Evolutionary conservation across 2,329 filamentous ascomycete species (phyloP), one percentile per base, ranked within the genome.

Genomic region (Hirsutella minnesotensis): DNA sequence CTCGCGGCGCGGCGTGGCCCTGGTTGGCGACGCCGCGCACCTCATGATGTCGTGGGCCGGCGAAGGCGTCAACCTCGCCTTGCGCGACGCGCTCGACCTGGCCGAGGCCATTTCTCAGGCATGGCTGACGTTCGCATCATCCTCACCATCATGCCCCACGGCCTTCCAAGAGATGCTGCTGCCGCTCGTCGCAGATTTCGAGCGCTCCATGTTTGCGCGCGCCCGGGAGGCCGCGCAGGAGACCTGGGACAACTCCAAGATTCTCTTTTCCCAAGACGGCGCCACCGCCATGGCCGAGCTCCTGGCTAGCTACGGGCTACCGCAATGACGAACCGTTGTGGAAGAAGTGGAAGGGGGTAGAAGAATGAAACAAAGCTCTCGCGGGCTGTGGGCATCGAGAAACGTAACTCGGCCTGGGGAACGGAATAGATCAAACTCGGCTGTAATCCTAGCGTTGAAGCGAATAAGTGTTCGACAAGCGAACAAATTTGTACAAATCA

Each of bases 11-110:
- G 68, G 70, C 3, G 58, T 68, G 3, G 72, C 74, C 0, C 54
- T 78, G 12, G 53, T 77, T 16, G 74, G 74, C 3, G 73, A 77
- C 49, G 70, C 73, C 1, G 73, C 72, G 8, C 73, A 77, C 52
- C 49, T 75, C 12, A 71, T 73, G 64, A 66, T 65, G 3, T 68
- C 69, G 0, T 69, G 66, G 44, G 66, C 65, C 0, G 73, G 74
- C 3, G 71, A 73, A 39, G 73, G 73, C 1, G 72, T 75, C 31
- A 77, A 77, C 47, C 50, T 67, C 3, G 71, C 66, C 0, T 68
- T 77, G 66, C 53, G 58, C 30, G 73, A 77, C 51, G 60, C 69
- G 0, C 49, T 72, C n/a, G 56, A 67, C 13, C 54, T 77, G 3
- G 63, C 60, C 0, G 37, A 53, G 12, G 58, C 59, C 15, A 57